These are phyloP conservation scores for Antarctomyces pellizariae DNA, from an alignment of 495 filamentous ascomycete species.

Conservation along the genomic window DNA sequence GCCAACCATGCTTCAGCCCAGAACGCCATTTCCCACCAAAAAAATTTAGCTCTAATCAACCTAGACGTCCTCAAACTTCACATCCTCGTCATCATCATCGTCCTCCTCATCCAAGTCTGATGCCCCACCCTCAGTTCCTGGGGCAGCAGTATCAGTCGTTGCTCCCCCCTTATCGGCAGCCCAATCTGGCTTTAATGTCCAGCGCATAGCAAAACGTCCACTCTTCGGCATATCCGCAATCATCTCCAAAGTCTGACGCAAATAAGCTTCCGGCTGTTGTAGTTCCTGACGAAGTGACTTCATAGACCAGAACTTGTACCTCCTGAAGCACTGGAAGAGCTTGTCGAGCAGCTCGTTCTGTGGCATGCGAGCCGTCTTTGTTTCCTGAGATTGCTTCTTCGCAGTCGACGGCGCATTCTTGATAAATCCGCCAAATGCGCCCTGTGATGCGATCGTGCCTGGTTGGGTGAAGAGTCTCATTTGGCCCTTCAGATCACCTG, in stretches of 20 bases:
- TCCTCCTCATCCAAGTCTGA: slow-evolving; percentile 30
- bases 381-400: slow-evolving; percentile 36
- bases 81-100: slow-evolving; percentile 39
- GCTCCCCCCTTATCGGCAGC: slow-evolving; percentile 26
- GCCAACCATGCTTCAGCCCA: slow-evolving; percentile 3
- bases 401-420: slow-evolving; percentile 18
- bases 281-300: slow-evolving; percentile 48
- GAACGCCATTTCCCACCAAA: not conserved
- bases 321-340: slow-evolving; percentile 58
- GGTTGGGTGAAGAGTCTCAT: slow-evolving; percentile 19
- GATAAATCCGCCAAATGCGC: slow-evolving; percentile 29
- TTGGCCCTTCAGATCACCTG: slow-evolving; percentile 16
- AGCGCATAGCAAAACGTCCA: slow-evolving; percentile 63
- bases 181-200: slow-evolving; percentile 57
- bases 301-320: slow-evolving; percentile 77
- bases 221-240: slow-evolving; percentile 59
- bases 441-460: slow-evolving; percentile 23
- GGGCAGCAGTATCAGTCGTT: slow-evolving; percentile 20
- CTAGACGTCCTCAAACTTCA: slow-evolving; percentile 55
- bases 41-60: slow-evolving; percentile 2
- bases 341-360: slow-evolving; percentile 65
- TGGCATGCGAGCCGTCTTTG: slow-evolving; percentile 71
- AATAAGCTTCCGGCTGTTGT: slow-evolving; percentile 73
- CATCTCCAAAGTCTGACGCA: slow-evolving; percentile 63
- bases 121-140: slow-evolving; percentile 25